Evolutionary conservation across 176 grass and related monocot species (phyloP), one percentile per base, ranked within the genome.

Genomic region (Metroxylon sagu): DNA sequence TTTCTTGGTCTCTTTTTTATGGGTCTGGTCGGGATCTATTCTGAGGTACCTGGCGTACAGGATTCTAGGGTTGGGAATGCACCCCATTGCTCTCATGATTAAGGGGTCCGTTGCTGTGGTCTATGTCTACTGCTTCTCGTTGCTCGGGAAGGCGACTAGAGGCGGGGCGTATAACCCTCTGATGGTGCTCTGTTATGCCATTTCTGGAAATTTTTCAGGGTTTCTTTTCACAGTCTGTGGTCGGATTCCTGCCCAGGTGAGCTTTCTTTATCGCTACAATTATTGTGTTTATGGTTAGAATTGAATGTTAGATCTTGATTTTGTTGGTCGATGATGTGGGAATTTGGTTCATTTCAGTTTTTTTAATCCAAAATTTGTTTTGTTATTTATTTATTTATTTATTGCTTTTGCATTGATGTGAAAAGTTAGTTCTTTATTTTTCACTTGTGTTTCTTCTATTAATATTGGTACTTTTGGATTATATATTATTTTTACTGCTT

Each of bases 161-260:
- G 68, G 68, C n/a, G 68, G 68, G 6, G 60, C 68, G 10, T 71
- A 71, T 52, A 71, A 71, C 29, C 68, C 68, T 51, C 48, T 71
- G 55, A 48, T 71, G 6, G 55, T 71, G 27, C 68, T 71, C 39
- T 60, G 68, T 25, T 51, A 60, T 60, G 68, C 35, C 7, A 51
- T 71, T 29, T 71, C 26, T 60, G 68, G 39, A 43, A 57, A 60
- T 52, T 71, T 71, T 3, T 12, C 21, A 43, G 68, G 25, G 25
- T 71, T 71, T 23, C 39, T 71, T 5, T 71, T 51, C 25, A 56
- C 28, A 3, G 68, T 71, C 31, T 60, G 59, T 29, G 56, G 21
- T 29, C 60, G 68, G 48, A 71, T 71, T 50, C 68, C 68, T 29
- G 55, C 68, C 8, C 68, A 71, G 68, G 68, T 71, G 26, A 23